Evolutionary conservation across 2,329 filamentous ascomycete genomes (phyloP).

Genomic region (Lachnellula suecica): DNA sequence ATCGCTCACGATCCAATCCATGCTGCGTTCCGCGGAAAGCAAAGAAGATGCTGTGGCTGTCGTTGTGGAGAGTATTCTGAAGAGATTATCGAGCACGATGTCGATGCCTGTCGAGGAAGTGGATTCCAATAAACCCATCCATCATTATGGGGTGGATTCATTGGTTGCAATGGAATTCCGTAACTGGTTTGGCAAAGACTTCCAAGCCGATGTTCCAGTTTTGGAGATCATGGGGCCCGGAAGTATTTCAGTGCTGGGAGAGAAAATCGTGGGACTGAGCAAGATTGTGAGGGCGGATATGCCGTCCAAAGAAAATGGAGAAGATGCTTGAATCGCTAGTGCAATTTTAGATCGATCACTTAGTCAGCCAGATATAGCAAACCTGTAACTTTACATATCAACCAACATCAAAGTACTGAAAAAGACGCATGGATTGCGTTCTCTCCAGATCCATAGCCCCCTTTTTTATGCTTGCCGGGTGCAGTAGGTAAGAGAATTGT

Average conservation of each 20-base stretch:
- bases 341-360: no score
- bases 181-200: slow-evolving; percentile 37
- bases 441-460: no score
- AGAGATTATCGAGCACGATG: slow-evolving; percentile 46
- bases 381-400: no score
- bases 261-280: slow-evolving; percentile 22
- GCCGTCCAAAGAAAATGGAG: background rate
- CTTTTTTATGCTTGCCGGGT: no score
- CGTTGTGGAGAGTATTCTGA: slow-evolving; percentile 40
- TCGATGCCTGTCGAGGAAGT: slow-evolving; percentile 48
- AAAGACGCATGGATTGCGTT: no score
- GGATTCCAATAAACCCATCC: slow-evolving; percentile 37
- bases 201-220: slow-evolving; percentile 27
- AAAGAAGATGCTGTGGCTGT: slow-evolving; percentile 18
- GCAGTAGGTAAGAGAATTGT: no score
- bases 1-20: background rate
- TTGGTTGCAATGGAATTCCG: slow-evolving; percentile 31
- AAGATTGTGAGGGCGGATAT: background rate
- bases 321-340: background rate
- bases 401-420: no score
- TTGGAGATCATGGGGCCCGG: slow-evolving; percentile 21
- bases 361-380: no score
- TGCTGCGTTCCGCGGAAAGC: background rate
- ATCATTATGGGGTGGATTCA: slow-evolving; percentile 31
- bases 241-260: slow-evolving; percentile 27